Evolutionary conservation across 768 basidiomycete genomes (phyloP).

Genomic region (Mycena crocata): DNA sequence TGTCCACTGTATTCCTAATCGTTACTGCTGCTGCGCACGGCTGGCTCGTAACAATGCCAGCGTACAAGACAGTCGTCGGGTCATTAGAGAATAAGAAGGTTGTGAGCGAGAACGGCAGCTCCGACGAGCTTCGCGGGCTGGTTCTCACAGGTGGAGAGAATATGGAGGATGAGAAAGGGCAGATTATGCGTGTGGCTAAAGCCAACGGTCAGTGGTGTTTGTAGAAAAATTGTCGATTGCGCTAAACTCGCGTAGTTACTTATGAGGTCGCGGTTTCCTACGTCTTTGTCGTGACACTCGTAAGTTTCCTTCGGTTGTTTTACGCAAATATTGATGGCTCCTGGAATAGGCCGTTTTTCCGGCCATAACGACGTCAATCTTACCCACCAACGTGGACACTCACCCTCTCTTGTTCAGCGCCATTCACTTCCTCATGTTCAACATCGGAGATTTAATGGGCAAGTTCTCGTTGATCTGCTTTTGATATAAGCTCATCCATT

Average conservation of each 20-base stretch:
- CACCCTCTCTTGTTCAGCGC: constrained; percentile 89
- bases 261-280: constrained; percentile 82
- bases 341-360: constrained; percentile 82
- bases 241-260: constrained; percentile 38
- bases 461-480: too few species aligned
- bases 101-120: constrained; percentile 32
- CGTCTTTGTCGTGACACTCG: constrained; percentile 84
- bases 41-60: constrained; percentile 68
- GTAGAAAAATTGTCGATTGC: background rate
- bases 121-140: constrained; percentile 51
- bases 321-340: background rate
- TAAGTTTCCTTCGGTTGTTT: constrained; percentile 41
- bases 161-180: constrained; percentile 51
- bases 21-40: constrained; percentile 63
- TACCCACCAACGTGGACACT: constrained; percentile 68
- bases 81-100: constrained; percentile 53
- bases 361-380: constrained; percentile 83
- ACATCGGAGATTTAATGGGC: too few species aligned
- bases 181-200: constrained; percentile 66
- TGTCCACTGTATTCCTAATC: constrained; percentile 75
- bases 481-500: constrained; percentile 79
- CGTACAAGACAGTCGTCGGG: constrained; percentile 67
- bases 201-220: constrained; percentile 55
- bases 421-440: too few species aligned
- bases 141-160: constrained; percentile 44